Evolutionary conservation across 129 eudicot genomes (phyloP).

Genomic region (Flaveria bidentis): DNA sequence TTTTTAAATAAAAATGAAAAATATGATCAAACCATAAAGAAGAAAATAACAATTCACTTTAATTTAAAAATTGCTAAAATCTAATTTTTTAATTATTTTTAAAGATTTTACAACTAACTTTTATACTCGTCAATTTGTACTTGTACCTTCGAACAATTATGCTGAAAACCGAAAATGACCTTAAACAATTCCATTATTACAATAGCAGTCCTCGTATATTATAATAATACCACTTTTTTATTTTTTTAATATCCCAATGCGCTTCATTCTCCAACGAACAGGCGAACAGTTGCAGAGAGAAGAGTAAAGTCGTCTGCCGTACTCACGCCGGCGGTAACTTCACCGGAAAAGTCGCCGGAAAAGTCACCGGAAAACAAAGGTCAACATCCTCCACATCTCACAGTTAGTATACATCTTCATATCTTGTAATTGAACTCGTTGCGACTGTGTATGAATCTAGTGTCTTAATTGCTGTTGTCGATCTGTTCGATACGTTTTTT

Average conservation of each 20-base stretch:
- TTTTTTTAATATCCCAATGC: slow-evolving; percentile 14
- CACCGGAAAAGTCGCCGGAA: slow-evolving; percentile 6
- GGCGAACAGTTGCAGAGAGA: slow-evolving; percentile 23
- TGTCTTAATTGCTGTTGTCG: slow-evolving; percentile 8
- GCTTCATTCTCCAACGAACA: slow-evolving; percentile 24
- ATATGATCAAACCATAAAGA: too few relatives aligned
- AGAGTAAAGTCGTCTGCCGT: slow-evolving; percentile 15
- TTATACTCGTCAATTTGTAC: too few relatives aligned
- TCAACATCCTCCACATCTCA: background rate
- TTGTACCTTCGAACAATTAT: background rate
- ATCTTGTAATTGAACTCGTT: background rate
- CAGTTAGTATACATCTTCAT: background rate
- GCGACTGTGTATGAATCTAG: background rate
- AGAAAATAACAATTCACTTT: too few relatives aligned
- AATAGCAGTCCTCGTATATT: background rate
- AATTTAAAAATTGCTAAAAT: too few relatives aligned
- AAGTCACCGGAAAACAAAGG: slow-evolving; percentile 23
- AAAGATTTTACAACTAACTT: too few relatives aligned
- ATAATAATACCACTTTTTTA: background rate
- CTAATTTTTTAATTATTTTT: too few relatives aligned
- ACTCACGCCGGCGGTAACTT: slow-evolving; percentile 23
- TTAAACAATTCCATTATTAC: background rate
- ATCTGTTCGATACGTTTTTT: slow-evolving; percentile 20
- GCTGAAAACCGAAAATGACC: background rate
- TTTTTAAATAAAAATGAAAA: too few relatives aligned